phyloP scores from a whole-genome alignment of 345 rosid genomes.

The Eucalyptus marginata region DNA sequence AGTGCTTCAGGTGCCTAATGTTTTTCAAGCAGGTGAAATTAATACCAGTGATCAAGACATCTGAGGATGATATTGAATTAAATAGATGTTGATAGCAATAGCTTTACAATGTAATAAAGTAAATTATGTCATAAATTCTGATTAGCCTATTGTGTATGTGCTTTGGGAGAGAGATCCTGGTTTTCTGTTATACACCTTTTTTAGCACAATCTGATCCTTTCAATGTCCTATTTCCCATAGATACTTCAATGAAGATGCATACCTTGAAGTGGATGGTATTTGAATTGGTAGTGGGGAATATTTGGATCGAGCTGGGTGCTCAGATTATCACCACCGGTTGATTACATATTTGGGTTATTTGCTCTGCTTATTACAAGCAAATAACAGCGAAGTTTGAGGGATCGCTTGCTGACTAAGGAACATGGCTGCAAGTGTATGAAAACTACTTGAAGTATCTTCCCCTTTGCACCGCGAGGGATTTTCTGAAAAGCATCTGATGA shows the following conservation, averaged over 20 bases:
- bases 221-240: background rate
- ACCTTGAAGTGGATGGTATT: background rate
- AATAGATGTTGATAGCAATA: background rate
- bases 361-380: background rate
- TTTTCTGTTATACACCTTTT: background rate
- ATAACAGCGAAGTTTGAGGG: background rate
- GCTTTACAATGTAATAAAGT: background rate
- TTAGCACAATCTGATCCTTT: background rate
- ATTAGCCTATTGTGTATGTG: background rate
- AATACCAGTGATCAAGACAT: background rate
- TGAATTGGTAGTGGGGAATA: background rate
- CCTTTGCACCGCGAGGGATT: background rate
- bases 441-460: background rate
- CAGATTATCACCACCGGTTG: background rate
- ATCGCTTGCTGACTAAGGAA: background rate
- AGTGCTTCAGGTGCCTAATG: background rate
- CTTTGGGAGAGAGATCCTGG: background rate
- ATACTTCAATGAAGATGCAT: background rate
- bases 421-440: background rate
- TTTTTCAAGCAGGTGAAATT: background rate
- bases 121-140: background rate
- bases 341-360: background rate
- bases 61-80: background rate
- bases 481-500: background rate
- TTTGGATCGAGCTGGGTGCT: background rate